Evolutionary conservation across 176 grass and related monocot genomes (phyloP).

Genomic region (Lolium perenne): DNA sequence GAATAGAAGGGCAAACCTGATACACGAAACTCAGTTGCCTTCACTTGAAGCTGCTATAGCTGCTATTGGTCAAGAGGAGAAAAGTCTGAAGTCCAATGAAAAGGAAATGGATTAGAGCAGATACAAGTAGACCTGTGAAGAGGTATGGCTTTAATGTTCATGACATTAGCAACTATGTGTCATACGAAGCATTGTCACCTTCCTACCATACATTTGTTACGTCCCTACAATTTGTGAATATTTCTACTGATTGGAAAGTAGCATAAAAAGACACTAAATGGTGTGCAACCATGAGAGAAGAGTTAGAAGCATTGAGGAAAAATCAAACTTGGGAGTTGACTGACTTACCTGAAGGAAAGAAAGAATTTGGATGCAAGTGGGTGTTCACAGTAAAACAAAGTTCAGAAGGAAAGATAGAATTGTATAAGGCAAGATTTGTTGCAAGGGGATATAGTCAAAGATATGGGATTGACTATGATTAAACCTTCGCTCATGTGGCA

Average conservation of each 20-base stretch:
- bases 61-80: too few relatives aligned
- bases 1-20: too few relatives aligned
- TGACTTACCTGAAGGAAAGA: not conserved
- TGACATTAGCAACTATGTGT: not conserved
- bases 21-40: too few relatives aligned
- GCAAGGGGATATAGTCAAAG: not conserved
- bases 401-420: not conserved
- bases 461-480: too few relatives aligned
- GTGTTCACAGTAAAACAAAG: not conserved
- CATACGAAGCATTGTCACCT: not conserved
- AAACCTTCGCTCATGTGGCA: too few relatives aligned
- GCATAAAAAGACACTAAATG: not conserved
- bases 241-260: not conserved
- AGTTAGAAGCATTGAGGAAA: not conserved
- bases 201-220: not conserved
- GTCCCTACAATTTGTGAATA: not conserved
- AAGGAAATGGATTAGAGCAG: not conserved
- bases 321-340: slow-evolving; percentile 20
- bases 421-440: not conserved
- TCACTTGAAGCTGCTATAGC: too few relatives aligned
- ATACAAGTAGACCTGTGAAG: not conserved
- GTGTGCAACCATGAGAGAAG: not conserved
- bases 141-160: not conserved
- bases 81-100: too few relatives aligned
- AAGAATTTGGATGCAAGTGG: not conserved